phyloP scores from a whole-genome alignment of 1,284 basidiomycete species.

The Paramarasmius palmivorus region DNA sequence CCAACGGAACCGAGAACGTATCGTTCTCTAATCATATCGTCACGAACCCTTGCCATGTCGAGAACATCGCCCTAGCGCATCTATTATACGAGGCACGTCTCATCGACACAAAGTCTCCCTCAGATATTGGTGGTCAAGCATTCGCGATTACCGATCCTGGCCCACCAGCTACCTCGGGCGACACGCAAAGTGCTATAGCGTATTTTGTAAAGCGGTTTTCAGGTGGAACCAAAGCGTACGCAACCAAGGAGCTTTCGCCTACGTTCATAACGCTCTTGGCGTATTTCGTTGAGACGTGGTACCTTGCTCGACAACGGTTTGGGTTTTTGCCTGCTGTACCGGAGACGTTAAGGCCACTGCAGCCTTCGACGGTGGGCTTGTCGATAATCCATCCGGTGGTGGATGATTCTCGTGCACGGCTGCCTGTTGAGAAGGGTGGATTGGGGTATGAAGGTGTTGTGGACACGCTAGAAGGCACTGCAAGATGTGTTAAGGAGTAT shows the following conservation, averaged over 20 bases:
- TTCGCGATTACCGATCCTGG: constrained; percentile 50
- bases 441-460: constrained; percentile 47
- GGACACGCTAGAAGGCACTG: constrained; percentile 36
- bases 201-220: constrained; percentile 25
- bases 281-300: constrained; percentile 42
- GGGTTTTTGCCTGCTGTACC: constrained; percentile 37
- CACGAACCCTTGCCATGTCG: constrained; percentile 52
- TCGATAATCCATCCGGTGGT: constrained; percentile 48
- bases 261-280: constrained; percentile 47
- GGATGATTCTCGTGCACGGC: constrained; percentile 51
- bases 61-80: constrained; percentile 56
- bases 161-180: constrained; percentile 43
- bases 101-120: constrained; percentile 11
- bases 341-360: constrained; percentile 47
- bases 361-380: constrained; percentile 51
- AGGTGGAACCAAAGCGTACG: constrained; percentile 35
- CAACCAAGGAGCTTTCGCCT: constrained; percentile 34
- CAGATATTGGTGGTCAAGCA: constrained; percentile 52
- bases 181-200: constrained; percentile 37
- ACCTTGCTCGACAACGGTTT: constrained; percentile 32
- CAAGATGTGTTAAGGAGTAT: constrained; percentile 1
- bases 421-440: constrained; percentile 43
- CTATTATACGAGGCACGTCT: constrained; percentile 53
- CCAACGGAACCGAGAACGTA: constrained; percentile 36
- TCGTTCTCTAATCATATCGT: constrained; percentile 46